phyloP scores from a whole-genome alignment of 108 stramenopile species.

The Cyclotella kingstonii region DNA sequence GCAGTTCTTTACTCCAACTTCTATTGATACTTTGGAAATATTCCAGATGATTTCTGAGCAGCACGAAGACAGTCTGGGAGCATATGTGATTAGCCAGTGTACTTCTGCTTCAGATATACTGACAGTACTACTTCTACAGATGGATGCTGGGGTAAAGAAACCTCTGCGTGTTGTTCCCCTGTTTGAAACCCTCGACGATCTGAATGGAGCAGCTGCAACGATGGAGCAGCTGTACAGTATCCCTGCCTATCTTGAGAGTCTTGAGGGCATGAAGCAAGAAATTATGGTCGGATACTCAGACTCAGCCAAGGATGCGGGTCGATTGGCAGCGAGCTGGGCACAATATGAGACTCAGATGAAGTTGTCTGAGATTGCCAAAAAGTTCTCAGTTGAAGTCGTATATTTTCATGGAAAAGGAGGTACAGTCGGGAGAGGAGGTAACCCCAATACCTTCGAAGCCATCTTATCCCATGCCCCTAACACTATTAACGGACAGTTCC shows the following conservation, averaged over 20 bases:
- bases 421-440: conserved; percentile 84
- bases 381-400: conserved; percentile 66
- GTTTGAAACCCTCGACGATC: conserved; percentile 95
- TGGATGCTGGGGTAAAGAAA: conserved; percentile 91
- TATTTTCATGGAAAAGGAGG: conserved; percentile 85
- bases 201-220: conserved; percentile 87
- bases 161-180: conserved; percentile 94
- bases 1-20: conserved; percentile 62
- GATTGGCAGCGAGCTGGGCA: conserved; percentile 92
- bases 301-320: conserved; percentile 97
- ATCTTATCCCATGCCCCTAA: conserved; percentile 87
- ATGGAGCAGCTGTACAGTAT: conserved; percentile 83
- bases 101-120: conserved; percentile 91
- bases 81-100: conserved; percentile 96
- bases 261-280: conserved; percentile 86
- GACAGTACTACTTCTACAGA: conserved; percentile 90
- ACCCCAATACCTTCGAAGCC: conserved; percentile 79
- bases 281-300: conserved; percentile 98
- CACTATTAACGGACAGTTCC: conserved; percentile 95
- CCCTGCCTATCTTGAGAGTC: conserved; percentile 85
- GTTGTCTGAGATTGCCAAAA: conserved; percentile 68
- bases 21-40: conserved; percentile 75
- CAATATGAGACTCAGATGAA: conserved; percentile 93
- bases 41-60: conserved; percentile 84
- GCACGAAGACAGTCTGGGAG: conserved; percentile 84